phyloP scores from a whole-genome alignment of 2,329 filamentous ascomycete genomes.

The Amylocarpus encephaloides region DNA sequence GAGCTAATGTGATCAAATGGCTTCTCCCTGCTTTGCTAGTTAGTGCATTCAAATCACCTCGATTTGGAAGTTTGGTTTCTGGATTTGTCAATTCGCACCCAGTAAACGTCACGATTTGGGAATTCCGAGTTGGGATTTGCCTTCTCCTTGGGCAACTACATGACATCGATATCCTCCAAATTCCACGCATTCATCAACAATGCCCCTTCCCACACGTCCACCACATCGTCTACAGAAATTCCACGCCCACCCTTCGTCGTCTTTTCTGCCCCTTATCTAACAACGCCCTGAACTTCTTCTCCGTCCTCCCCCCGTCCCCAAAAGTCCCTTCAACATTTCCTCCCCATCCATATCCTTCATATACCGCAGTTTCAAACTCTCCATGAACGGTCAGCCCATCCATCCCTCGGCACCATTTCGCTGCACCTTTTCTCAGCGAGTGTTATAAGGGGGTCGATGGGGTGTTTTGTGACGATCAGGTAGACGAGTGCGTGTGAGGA shows the following conservation, averaged over 20 bases:
- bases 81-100: too few relatives aligned
- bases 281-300: not conserved
- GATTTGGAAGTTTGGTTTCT: too few relatives aligned
- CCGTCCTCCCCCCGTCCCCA: not conserved
- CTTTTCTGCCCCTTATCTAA: not conserved
- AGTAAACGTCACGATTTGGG: too few relatives aligned
- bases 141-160: too few relatives aligned
- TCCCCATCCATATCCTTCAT: not conserved
- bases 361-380: conserved; percentile 12
- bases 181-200: too few relatives aligned
- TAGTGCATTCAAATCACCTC: too few relatives aligned
- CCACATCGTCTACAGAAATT: too few relatives aligned
- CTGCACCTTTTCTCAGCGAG: conserved; percentile 9
- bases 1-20: too few relatives aligned
- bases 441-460: conserved; percentile 12
- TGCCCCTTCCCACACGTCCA: too few relatives aligned
- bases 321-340: not conserved
- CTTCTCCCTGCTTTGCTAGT: too few relatives aligned
- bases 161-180: too few relatives aligned
- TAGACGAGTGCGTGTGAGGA: conserved; percentile 12
- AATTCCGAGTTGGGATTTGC: too few relatives aligned
- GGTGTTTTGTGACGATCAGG: conserved; percentile 12
- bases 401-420: not conserved
- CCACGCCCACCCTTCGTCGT: not conserved
- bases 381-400: conserved; percentile 5